Evolutionary conservation across 176 grass and related monocot species (phyloP).

Genomic region (Secale cereale): DNA sequence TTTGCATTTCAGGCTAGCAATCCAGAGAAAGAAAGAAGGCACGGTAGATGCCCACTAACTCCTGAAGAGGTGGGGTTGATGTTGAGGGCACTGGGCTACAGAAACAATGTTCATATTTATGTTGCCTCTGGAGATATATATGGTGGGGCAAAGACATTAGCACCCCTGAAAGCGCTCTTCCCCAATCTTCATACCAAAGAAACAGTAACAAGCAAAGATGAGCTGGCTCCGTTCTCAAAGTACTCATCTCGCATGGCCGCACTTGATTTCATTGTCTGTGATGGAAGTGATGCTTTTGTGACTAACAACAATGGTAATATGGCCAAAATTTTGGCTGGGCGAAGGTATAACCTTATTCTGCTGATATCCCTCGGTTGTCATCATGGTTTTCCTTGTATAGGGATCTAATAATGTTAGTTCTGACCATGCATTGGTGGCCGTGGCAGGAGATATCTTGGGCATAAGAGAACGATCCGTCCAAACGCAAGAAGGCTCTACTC

Average conservation of each 20-base stretch:
- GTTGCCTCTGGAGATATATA: conserved; percentile 85
- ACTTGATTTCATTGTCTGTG: conserved; percentile 78
- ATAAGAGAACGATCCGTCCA: conserved; percentile 74
- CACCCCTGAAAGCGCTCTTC: conserved; percentile 58
- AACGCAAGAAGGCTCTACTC: conserved; percentile 62
- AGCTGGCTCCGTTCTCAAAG: conserved; percentile 56
- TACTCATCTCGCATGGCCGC: conserved; percentile 77
- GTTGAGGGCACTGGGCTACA: conserved; percentile 66
- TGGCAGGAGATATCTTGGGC: conserved; percentile 69
- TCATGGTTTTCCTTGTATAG: not conserved
- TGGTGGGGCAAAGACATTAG: conserved; percentile 57
- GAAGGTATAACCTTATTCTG: conserved; percentile 43
- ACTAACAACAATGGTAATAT: conserved; percentile 87
- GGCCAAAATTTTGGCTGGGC: conserved; percentile 76
- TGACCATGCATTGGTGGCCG: conserved; percentile 12
- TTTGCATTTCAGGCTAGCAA: conserved; percentile 52
- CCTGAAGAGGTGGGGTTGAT: conserved; percentile 81
- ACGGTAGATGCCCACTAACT: conserved; percentile 78
- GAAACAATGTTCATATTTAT: conserved; percentile 61
- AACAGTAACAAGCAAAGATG: conserved; percentile 68
- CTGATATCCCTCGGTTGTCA: not conserved
- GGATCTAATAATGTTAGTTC: not conserved
- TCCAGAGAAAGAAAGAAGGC: conserved; percentile 71
- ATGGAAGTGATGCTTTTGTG: conserved; percentile 82
- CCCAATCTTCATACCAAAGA: conserved; percentile 78